Conservation (phyloP, 768 basidiomycete species). For the Lactifluus volemus region DNA sequence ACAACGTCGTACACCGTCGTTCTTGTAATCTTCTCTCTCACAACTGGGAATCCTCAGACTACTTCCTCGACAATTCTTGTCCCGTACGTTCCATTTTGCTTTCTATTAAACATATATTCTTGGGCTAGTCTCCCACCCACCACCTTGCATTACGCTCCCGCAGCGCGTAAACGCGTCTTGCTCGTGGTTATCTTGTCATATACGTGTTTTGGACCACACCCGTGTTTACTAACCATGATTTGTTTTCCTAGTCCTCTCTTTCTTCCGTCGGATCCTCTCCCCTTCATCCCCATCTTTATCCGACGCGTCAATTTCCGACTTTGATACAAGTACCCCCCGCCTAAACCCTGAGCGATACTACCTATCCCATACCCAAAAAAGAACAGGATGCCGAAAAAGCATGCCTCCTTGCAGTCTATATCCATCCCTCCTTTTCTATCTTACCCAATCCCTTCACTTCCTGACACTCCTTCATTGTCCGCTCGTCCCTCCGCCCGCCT, state of each 20-base stretch:
- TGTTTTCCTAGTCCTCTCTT: conserved; percentile 1
- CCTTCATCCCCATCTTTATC: not conserved
- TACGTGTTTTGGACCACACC: not conserved
- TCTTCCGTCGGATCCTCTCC: not conserved
- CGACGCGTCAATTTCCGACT: conserved; percentile 1
- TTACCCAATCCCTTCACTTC: conserved; percentile 11
- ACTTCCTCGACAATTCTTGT: not conserved
- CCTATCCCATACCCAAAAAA: conserved; percentile 1
- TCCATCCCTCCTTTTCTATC: conserved; percentile 41
- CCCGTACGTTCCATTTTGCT: not conserved
- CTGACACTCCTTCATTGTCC: conserved; percentile 24
- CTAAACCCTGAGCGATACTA: not conserved
- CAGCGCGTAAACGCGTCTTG: not conserved
- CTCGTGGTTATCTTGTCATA: not conserved
- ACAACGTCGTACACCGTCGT: not conserved
- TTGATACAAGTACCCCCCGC: not conserved
- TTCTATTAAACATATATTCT: not conserved
- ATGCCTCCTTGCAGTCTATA: conserved; percentile 46
- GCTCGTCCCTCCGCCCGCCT: conserved; percentile 19
- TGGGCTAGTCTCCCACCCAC: not conserved
- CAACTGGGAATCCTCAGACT: not conserved
- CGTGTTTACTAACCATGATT: not conserved
- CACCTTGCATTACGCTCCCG: not conserved
- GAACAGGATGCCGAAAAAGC: conserved; percentile 38
- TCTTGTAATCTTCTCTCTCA: not conserved